Base-by-base conservation (phyloP, 164 flowering plant species). In the Magnolia kwangsiensis region DNA sequence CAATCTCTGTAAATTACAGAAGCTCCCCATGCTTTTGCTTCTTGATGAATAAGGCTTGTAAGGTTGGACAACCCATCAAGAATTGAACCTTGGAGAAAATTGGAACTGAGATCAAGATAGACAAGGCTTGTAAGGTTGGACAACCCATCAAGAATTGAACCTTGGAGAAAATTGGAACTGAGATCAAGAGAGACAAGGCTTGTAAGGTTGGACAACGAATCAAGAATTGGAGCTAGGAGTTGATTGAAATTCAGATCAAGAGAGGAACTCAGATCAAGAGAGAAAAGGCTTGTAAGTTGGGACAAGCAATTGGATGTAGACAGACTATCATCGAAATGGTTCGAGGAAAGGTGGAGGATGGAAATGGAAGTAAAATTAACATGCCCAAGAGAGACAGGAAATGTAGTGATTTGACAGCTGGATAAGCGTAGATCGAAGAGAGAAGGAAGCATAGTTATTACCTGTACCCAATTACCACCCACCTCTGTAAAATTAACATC, bases 281-380 rank as follows among this genome's bases (percentile, higher is more conserved):
- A 23, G 11, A 51, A 63, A 18, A 78, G 63, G 2, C 9, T 69
- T 14, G 80, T 59, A 49, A 78, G 69, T 63, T 78, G 74, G 27
- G 27, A 1, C 27, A 24, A 24, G 27, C 1, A 24, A 18, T 45
- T 49, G 0, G 72, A 51, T 2, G 0, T 69, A 14, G 24, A 1
- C 7, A 19, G 37, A 19, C 7, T 4, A 37, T 0, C 45, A 37
- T 49, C 2, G 19, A 45, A 18, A 18, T 19, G 0, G 37, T 69
- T 69, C 1, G 0, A 0, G 2, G 55, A 45, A 7, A 45, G 51
- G 5, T 69, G 13, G 19, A 69, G 72, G 58, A 49, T 8, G 5
- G 21, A 0, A n/a, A 69, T 58, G 4, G 55, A 69, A 10, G 72
- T 69, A 7, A 49, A 45, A 49, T 69, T 69, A 19, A 69, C 58